Conservation (phyloP, 768 basidiomycete species). For the Boletus pseudopeckii region DNA sequence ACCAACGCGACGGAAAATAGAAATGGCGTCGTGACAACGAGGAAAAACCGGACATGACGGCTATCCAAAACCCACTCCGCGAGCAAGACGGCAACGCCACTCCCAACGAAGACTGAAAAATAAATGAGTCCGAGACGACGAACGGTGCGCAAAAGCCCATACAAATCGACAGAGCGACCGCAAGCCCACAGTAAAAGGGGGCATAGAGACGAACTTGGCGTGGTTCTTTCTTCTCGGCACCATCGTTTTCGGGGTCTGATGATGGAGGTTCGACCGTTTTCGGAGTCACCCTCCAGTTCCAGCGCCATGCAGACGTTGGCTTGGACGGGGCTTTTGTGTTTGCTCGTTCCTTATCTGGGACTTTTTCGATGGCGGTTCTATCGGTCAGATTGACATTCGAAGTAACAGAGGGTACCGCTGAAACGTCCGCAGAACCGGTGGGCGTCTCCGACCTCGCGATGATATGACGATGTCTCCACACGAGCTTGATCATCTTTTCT, state of each 20-base stretch:
- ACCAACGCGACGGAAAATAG: conserved; percentile 74
- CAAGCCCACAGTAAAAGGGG: conserved; percentile 68
- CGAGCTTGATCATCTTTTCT: conserved; percentile 74
- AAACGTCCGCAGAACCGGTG: conserved; percentile 30
- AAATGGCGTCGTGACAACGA: conserved; percentile 64
- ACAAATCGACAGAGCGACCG: conserved; percentile 63
- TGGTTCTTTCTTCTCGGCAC: conserved; percentile 18
- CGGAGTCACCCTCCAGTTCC: conserved; percentile 44
- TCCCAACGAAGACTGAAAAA: conserved; percentile 65
- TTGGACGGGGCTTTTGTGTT: background rate
- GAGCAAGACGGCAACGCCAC: conserved; percentile 56
- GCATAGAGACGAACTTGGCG: conserved; percentile 65
- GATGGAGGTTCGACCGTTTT: conserved; percentile 20
- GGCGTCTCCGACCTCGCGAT: conserved; percentile 17
- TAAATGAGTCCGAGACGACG: conserved; percentile 3
- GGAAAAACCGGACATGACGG: conserved; percentile 56
- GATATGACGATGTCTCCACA: conserved; percentile 56
- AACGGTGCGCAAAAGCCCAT: conserved; percentile 23
- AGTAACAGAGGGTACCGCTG: conserved; percentile 42
- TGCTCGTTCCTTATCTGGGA: conserved; percentile 15
- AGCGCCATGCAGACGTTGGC: conserved; percentile 25
- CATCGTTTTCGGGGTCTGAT: conserved; percentile 50
- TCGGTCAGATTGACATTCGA: conserved; percentile 55
- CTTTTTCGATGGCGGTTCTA: conserved; percentile 28
- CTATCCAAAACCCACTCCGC: conserved; percentile 68